Evolutionary conservation across 2,329 filamentous ascomycete genomes (phyloP).

Genomic region (Penicillium sp.): DNA sequence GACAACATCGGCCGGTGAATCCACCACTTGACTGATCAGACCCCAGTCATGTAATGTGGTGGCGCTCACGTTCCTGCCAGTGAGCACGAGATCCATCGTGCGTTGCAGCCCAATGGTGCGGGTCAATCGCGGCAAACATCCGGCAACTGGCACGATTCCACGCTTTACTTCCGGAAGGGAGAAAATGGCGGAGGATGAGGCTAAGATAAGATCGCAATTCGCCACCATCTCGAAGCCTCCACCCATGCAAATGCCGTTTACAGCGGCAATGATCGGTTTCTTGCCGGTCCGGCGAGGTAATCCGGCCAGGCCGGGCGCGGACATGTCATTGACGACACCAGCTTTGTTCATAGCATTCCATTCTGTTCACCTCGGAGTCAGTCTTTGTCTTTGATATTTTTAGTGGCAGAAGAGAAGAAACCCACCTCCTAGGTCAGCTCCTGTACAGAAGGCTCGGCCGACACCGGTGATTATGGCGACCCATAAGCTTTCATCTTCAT

Average conservation of each 20-base stretch:
- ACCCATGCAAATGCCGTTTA: constrained; percentile 73
- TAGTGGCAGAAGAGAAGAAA: background rate
- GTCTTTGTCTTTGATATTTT: background rate
- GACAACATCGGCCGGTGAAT: constrained; percentile 30
- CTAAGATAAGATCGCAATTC: constrained; percentile 67
- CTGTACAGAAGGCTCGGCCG: constrained; percentile 66
- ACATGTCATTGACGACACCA: constrained; percentile 34
- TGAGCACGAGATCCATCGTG: constrained; percentile 69
- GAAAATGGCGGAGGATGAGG: constrained; percentile 57
- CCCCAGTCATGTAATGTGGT: constrained; percentile 64
- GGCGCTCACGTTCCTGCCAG: constrained; percentile 61
- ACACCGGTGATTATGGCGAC: constrained; percentile 64
- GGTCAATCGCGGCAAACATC: constrained; percentile 66
- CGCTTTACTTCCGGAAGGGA: constrained; percentile 69
- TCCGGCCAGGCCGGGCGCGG: constrained; percentile 61
- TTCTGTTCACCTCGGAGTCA: constrained; percentile 35
- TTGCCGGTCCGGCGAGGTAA: constrained; percentile 65
- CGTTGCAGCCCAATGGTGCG: constrained; percentile 66
- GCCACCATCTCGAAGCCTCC: constrained; percentile 75
- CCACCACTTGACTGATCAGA: constrained; percentile 66
- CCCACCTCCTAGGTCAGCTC: constrained; percentile 62
- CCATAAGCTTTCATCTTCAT: constrained; percentile 60
- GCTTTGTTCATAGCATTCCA: constrained; percentile 53
- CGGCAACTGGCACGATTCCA: constrained; percentile 70
- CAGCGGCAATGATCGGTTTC: constrained; percentile 74